phyloP scores from a whole-genome alignment of 257 asterid species.

The Orobanche coerulescens region DNA sequence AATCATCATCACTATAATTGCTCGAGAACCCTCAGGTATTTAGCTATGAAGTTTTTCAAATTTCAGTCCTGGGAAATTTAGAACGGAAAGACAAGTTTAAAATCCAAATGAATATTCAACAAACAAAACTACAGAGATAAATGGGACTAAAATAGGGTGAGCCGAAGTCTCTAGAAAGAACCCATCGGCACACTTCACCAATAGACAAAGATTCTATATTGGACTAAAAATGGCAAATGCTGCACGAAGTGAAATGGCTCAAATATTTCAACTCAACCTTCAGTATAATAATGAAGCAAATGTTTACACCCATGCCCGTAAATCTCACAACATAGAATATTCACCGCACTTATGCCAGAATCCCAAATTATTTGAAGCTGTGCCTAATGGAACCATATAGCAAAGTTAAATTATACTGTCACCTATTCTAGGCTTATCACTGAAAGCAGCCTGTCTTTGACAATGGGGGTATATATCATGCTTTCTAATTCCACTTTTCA shows the following conservation, averaged over 20 bases:
- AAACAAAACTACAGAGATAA: neutral
- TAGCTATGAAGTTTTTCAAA: neutral
- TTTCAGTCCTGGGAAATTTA: neutral
- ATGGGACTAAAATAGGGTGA: neutral
- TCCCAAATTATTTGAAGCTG: slow-evolving; percentile 9
- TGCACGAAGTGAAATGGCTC: neutral
- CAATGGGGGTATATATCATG: slow-evolving; percentile 17
- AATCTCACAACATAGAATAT: neutral
- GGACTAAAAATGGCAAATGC: neutral
- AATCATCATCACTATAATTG: neutral
- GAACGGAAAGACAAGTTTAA: neutral
- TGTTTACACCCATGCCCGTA: neutral
- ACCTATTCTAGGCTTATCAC: slow-evolving; percentile 23
- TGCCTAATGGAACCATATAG: slow-evolving; percentile 13
- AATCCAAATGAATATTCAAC: neutral
- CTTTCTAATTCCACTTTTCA: slow-evolving; percentile 28
- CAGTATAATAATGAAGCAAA: neutral
- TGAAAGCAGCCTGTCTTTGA: slow-evolving; percentile 11
- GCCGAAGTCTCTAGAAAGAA: neutral
- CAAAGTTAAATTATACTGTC: slow-evolving; percentile 2
- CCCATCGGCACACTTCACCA: neutral
- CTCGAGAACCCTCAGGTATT: neutral
- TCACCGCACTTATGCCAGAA: neutral
- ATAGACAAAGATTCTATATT: neutral
- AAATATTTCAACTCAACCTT: neutral